phyloP scores from a whole-genome alignment of 768 basidiomycete species.

The Exsudoporus frostii region DNA sequence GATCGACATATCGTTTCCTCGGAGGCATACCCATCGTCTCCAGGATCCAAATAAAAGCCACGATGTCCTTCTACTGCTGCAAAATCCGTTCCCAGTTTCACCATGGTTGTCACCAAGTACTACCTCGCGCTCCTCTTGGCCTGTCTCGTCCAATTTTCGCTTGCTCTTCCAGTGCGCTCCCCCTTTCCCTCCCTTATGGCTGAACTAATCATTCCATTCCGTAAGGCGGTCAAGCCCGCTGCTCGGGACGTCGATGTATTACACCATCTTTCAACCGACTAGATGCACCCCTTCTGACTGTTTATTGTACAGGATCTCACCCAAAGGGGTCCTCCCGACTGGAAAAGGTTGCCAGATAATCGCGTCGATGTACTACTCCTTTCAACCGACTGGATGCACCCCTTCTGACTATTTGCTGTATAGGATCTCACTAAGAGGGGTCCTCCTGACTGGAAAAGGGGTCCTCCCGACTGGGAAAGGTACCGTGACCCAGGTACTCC shows the following conservation, averaged over 20 bases:
- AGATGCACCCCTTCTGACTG: background rate
- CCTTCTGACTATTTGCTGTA: constrained; percentile 1
- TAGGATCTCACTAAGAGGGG: constrained; percentile 23
- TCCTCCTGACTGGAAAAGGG: constrained; percentile 29
- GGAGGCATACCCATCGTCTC: constrained; percentile 18
- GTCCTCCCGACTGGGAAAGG: too few species aligned
- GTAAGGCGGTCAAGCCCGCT: constrained; percentile 15
- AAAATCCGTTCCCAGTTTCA: constrained; percentile 1
- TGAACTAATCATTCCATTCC: background rate
- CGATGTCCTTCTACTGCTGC: background rate
- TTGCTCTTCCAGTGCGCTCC: constrained; percentile 23
- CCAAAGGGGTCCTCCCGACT: constrained; percentile 29
- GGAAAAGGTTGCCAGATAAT: too few species aligned
- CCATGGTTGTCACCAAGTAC: constrained; percentile 21
- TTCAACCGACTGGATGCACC: background rate
- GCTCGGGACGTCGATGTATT: constrained; percentile 14
- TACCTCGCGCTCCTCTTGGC: constrained; percentile 21
- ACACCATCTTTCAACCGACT: background rate
- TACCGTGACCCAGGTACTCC: too few species aligned
- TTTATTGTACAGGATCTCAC: constrained; percentile 14
- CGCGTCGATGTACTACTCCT: constrained; percentile 11
- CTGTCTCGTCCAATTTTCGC: constrained; percentile 19
- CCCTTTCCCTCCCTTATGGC: background rate
- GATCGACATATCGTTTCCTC: constrained; percentile 21
- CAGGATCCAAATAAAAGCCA: constrained; percentile 24